Evolutionary conservation across 225 moss, liverwort and hornwort species (phyloP).

Genomic region (Bryoerythrophyllum caledonicum): DNA sequence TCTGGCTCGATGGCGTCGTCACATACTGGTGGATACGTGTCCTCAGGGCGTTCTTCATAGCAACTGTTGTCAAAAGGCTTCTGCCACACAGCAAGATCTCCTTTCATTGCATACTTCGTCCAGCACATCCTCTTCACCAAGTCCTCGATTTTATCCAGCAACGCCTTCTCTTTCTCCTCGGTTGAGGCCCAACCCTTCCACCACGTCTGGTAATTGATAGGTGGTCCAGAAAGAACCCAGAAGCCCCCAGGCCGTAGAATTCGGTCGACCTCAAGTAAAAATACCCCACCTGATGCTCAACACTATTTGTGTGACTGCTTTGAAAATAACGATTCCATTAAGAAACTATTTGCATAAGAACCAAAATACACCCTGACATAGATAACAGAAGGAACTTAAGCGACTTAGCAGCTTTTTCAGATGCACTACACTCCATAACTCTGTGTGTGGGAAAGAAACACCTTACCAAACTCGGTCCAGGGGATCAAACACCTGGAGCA

Average conservation of each 20-base stretch:
- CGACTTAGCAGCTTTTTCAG: not conserved
- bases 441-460: not conserved
- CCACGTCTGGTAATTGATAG: slow-evolving; percentile 78
- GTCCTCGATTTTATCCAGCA: slow-evolving; percentile 74
- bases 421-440: not conserved
- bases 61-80: slow-evolving; percentile 81
- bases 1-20: slow-evolving; percentile 95
- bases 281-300: slow-evolving; percentile 72
- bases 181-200: slow-evolving; percentile 95
- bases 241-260: slow-evolving; percentile 94
- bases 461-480: slow-evolving; percentile 88
- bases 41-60: slow-evolving; percentile 65
- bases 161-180: slow-evolving; percentile 63
- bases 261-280: slow-evolving; percentile 87
- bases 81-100: slow-evolving; percentile 92
- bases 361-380: not conserved
- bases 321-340: not conserved
- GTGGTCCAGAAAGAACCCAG: slow-evolving; percentile 95
- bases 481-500: slow-evolving; percentile 96
- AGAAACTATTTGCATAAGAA: not conserved
- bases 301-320: not conserved
- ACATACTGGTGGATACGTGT: slow-evolving; percentile 75
- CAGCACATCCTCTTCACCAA: slow-evolving; percentile 78
- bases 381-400: not conserved
- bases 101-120: slow-evolving; percentile 67